phyloP scores from a whole-genome alignment of 208 protist genomes.

The Acanthamoeba sp. region DNA sequence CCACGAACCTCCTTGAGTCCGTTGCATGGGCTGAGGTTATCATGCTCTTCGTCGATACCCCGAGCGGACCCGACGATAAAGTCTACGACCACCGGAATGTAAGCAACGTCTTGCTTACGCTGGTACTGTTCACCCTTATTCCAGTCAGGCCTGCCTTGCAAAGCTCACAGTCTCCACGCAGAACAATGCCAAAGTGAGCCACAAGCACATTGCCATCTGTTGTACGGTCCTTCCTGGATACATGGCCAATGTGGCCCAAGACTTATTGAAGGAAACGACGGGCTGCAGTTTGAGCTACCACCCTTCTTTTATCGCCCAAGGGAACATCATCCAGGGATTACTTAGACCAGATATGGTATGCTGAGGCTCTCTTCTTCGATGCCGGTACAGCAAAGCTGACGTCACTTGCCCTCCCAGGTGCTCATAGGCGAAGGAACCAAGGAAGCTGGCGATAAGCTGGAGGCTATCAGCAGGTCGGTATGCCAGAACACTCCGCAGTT shows the following conservation, averaged over 20 bases:
- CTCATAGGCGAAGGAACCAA: constrained; percentile 86
- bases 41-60: constrained; percentile 87
- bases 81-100: constrained; percentile 84
- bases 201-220: constrained; percentile 87
- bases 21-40: constrained; percentile 80
- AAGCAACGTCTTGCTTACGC: constrained; percentile 53
- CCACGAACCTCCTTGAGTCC: constrained; percentile 84
- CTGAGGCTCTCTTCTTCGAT: background rate
- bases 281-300: constrained; percentile 85
- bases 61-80: constrained; percentile 78
- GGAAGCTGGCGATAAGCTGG: constrained; percentile 78
- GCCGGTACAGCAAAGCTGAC: background rate
- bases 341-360: constrained; percentile 83
- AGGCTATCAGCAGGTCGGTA: constrained; percentile 80
- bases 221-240: constrained; percentile 88
- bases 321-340: constrained; percentile 82
- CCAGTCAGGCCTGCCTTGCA: background rate
- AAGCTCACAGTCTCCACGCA: background rate
- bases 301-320: constrained; percentile 89
- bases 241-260: constrained; percentile 70
- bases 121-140: background rate
- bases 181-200: constrained; percentile 73
- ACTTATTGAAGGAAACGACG: constrained; percentile 78
- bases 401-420: constrained; percentile 44
- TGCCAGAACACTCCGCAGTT: constrained; percentile 76